Percentiles rank a stretch among this genome's conserved stretches.
Conservation (phyloP, 176 grass and related monocot species). For the Oryza rufipogon region DNA sequence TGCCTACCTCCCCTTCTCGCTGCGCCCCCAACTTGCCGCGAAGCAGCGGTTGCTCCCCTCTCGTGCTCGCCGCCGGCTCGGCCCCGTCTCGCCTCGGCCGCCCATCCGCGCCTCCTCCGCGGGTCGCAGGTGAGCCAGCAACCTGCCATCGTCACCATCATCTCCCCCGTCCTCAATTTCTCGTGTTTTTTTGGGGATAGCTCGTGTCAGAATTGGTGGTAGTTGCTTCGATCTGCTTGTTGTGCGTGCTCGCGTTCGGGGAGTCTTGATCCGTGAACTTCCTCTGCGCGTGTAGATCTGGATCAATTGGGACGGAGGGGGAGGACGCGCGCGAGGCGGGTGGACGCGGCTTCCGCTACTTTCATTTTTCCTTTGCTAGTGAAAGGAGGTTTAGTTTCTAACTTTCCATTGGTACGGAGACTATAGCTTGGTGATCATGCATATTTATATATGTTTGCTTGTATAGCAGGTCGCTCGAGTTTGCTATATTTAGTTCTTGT, state of each 20-base stretch:
- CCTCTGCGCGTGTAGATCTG: constrained; percentile 7
- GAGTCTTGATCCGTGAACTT: not conserved
- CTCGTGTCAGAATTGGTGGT: not conserved
- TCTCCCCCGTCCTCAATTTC: not conserved
- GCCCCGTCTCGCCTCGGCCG: not conserved
- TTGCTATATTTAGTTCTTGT: not conserved
- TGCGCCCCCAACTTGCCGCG: not conserved
- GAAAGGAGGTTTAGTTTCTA: not conserved
- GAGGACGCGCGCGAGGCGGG: not conserved
- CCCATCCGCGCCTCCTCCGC: not conserved
- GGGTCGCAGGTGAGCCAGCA: constrained; percentile 21
- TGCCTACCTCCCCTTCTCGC: not conserved
- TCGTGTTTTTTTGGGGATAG: not conserved
- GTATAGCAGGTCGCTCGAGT: not conserved
- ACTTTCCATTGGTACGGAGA: not conserved
- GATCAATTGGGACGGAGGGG: not conserved
- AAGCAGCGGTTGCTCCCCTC: not conserved
- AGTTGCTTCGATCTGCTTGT: not conserved
- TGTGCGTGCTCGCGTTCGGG: not conserved
- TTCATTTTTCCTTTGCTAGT: not conserved
- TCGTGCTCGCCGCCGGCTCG: not conserved
- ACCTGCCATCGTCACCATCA: not conserved
- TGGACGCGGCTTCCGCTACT: not conserved
- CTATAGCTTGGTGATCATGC: not conserved
- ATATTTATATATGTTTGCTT: not conserved